These are phyloP conservation scores for Neurospora sp. DNA, from an alignment of 2,329 filamentous ascomycete genomes.

Conservation along the genomic window DNA sequence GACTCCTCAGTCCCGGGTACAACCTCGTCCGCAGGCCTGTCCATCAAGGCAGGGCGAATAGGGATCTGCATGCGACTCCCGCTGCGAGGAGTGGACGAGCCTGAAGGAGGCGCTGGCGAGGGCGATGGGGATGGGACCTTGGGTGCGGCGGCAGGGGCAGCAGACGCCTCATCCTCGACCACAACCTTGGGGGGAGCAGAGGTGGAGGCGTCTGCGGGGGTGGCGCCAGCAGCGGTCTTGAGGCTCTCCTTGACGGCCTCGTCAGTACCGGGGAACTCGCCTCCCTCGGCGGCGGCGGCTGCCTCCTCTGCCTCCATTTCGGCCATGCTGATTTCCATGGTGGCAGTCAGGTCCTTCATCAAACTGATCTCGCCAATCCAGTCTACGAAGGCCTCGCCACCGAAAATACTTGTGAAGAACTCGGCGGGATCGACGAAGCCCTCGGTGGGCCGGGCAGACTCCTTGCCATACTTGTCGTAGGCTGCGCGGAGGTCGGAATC, in stretches of 20 bases:
- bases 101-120: constrained; percentile 29
- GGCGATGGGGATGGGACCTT: constrained; percentile 28
- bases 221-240: constrained; percentile 28
- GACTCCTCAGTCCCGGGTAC: constrained; percentile 54
- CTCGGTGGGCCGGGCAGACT: constrained; percentile 79
- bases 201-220: constrained; percentile 19
- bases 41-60: constrained; percentile 78
- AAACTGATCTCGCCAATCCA: constrained; percentile 97
- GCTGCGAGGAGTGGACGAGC: constrained; percentile 28
- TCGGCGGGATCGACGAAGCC: constrained; percentile 94
- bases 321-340: constrained; percentile 94
- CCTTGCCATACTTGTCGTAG: constrained; percentile 97
- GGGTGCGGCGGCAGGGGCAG: constrained; percentile 15
- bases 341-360: constrained; percentile 96
- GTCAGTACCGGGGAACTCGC: constrained; percentile 47
- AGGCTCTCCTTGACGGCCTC: constrained; percentile 48
- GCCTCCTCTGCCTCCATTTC: constrained; percentile 62
- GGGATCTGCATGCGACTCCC: constrained; percentile 46
- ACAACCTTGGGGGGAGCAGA: constrained; percentile 29
- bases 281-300: constrained; percentile 25
- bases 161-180: constrained; percentile 25
- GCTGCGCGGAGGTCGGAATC: constrained; percentile 77
- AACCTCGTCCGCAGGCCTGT: constrained; percentile 70
- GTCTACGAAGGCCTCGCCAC: constrained; percentile 89
- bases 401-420: constrained; percentile 98